Conservation (phyloP, 768 basidiomycete species). For the Russula sp. region DNA sequence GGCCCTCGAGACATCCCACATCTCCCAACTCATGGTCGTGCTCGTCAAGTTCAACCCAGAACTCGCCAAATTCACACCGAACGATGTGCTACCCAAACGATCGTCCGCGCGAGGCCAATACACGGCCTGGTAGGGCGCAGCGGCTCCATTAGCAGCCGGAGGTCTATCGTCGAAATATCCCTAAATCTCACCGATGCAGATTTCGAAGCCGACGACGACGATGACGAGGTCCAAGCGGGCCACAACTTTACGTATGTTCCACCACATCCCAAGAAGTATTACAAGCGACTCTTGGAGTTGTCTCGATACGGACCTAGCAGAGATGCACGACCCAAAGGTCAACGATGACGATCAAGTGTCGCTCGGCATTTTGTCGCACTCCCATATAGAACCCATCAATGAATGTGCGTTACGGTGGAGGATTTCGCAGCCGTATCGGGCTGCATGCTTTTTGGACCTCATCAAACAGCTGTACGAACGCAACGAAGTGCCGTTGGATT, state of each 20-base stretch:
- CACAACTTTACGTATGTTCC: constrained; percentile 89
- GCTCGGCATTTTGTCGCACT: constrained; percentile 75
- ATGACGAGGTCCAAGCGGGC: constrained; percentile 66
- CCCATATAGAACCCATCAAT: constrained; percentile 77
- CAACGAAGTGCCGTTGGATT: constrained; percentile 89
- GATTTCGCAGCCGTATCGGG: constrained; percentile 72
- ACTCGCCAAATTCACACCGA: constrained; percentile 70
- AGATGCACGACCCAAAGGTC: no score
- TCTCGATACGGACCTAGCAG: no score
- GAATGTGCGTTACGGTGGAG: constrained; percentile 91
- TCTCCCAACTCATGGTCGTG: constrained; percentile 83
- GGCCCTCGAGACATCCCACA: constrained; percentile 68
- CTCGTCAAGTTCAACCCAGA: constrained; percentile 86
- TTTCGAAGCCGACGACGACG: constrained; percentile 40
- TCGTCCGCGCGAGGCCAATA: constrained; percentile 43
- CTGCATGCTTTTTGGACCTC: constrained; percentile 74
- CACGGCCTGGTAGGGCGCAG: constrained; percentile 45
- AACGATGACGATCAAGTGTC: no score
- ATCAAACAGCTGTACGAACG: constrained; percentile 85
- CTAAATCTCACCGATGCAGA: constrained; percentile 32
- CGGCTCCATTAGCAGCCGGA: constrained; percentile 60
- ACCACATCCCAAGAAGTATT: constrained; percentile 78
- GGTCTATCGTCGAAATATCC: constrained; percentile 40
- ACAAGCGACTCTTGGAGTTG: constrained; percentile 77
- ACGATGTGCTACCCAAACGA: constrained; percentile 41